Percentiles rank a stretch among this genome's conserved stretches.
phyloP scores from a whole-genome alignment of 768 basidiomycete species.

The Trametes elegans region DNA sequence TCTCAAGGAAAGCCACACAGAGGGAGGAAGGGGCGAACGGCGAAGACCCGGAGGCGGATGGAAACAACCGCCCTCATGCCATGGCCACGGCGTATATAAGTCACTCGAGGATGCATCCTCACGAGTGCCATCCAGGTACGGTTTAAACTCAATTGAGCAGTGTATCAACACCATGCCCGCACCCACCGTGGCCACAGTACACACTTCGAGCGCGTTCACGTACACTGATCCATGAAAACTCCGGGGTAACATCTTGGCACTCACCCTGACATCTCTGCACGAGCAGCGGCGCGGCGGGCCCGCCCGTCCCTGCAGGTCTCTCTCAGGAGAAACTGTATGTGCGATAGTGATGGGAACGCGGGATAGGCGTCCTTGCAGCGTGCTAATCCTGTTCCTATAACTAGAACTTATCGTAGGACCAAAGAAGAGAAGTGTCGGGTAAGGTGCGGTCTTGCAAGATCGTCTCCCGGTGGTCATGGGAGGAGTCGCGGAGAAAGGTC shows the following conservation, averaged over 20 bases:
- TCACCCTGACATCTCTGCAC: neutral
- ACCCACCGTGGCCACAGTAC: neutral
- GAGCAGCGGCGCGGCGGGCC: neutral
- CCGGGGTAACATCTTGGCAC: slow-evolving; percentile 15
- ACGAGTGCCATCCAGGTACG: neutral
- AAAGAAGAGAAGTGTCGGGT: neutral
- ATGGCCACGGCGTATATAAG: neutral
- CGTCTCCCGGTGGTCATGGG: slow-evolving; percentile 13
- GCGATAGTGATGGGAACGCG: neutral
- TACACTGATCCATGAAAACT: slow-evolving; percentile 21
- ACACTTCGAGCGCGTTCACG: neutral
- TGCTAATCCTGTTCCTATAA: neutral
- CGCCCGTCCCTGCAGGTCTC: neutral
- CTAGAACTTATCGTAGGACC: neutral
- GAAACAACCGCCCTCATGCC: neutral
- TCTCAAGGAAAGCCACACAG: neutral
- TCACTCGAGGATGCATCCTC: neutral
- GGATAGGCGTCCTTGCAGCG: neutral
- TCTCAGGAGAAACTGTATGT: neutral
- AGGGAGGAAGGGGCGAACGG: neutral
- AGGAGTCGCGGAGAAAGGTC: slow-evolving; percentile 7
- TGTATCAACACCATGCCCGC: neutral
- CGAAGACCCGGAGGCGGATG: neutral
- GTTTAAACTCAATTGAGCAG: neutral
- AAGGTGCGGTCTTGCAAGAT: neutral